phyloP scores from a whole-genome alignment of 352 stramenopile species.

The Globisporangium polare region DNA sequence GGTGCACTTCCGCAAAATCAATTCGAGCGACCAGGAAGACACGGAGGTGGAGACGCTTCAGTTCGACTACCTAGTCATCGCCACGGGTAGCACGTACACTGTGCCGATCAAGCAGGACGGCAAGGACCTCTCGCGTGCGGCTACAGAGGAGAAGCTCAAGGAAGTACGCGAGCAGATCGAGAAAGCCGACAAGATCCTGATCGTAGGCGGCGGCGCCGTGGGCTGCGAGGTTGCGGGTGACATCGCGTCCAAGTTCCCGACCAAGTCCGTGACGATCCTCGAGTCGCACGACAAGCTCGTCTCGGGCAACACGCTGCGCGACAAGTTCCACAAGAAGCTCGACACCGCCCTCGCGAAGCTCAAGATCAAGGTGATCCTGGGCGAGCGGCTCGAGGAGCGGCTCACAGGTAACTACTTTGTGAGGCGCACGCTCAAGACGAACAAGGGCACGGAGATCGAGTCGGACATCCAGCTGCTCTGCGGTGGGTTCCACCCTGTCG shows the following conservation, averaged over 20 bases:
- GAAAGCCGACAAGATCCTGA: conserved; percentile 37
- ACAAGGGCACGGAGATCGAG: conserved; percentile 42
- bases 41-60: conserved; percentile 26
- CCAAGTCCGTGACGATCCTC: conserved; percentile 55
- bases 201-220: conserved; percentile 50
- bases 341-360: conserved; percentile 28
- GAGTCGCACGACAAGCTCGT: conserved; percentile 30
- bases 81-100: conserved; percentile 56
- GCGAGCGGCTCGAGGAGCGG: conserved; percentile 41
- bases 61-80: conserved; percentile 62
- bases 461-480: conserved; percentile 55
- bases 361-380: conserved; percentile 48
- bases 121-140: conserved; percentile 18
- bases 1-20: conserved; percentile 33
- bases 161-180: conserved; percentile 31
- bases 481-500: conserved; percentile 22
- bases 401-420: conserved; percentile 29
- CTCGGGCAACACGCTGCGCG: conserved; percentile 25
- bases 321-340: conserved; percentile 47
- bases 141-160: conserved; percentile 24
- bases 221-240: conserved; percentile 52
- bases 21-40: conserved; percentile 24
- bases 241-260: conserved; percentile 36
- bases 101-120: conserved; percentile 48
- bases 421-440: conserved; percentile 31